Base-by-base conservation (phyloP, 2,329 filamentous ascomycete species). In the Emydomyces testavorans region DNA sequence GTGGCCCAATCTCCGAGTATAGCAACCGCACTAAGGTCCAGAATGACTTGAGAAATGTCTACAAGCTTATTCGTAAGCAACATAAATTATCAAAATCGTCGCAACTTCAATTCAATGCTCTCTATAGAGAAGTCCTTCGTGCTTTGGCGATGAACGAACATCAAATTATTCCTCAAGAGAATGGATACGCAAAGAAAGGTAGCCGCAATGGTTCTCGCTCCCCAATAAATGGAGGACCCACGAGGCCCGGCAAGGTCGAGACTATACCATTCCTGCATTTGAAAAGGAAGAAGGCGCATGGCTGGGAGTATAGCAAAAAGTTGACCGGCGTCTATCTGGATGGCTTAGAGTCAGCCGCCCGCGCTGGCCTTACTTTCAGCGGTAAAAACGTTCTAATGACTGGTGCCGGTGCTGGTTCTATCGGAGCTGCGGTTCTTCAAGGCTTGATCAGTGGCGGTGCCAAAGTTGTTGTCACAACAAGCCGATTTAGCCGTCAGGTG, bases 241-340 rank as follows among this genome's bases (percentile, higher is more conserved):
- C 24, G 6, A 64, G 64, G 28, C 62, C 64, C 50, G 88, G 88
- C 66, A 95, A 94, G 74, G 82, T 93, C 49, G 90, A 96, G 72
- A 94, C 92, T 15, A 93, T 98, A 57, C 92, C 92, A 28, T 98
- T 98, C 80, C 72, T 98, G 46, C 92, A 98, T 65, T 74, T 98
- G 50, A 95, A 95, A 78, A 94, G 94, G 79, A 93, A 94, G 71
- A 93, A 94, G 70, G 81, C 85, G 46, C 84, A 94, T 61, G 90
- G 90, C 52, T 98, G 92, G 92, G 89, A 96, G 62, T 98, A 96
- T 74, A 96, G 87, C 79, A 98, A 96, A 78, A 95, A 93, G 73
- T 78, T 98, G 50, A 96, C 92, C 20, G 85, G 86, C 49, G 69
- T 89, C 57, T 98, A 98, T 65, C 79, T 98, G 28, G 87, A 95